These are phyloP conservation scores for Mycena venus DNA, from an alignment of 768 basidiomycete species.

Conservation along the genomic window DNA sequence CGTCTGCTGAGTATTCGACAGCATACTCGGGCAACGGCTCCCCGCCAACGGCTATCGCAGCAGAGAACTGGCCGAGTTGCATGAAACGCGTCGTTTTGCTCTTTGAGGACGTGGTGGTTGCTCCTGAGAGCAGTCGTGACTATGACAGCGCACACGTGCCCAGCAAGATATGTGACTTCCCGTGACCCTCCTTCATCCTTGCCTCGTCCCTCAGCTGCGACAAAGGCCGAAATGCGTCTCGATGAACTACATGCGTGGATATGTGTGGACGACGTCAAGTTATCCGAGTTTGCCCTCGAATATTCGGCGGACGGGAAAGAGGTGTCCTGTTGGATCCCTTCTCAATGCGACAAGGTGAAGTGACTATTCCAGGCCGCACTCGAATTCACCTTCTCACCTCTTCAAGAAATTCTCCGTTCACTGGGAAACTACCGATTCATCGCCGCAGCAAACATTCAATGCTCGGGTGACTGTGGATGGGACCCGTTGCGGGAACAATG, in stretches of 20 bases:
- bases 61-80: conserved; percentile 25
- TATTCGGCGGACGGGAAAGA: conserved; percentile 15
- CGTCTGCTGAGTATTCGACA: conserved; percentile 17
- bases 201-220: too few species aligned
- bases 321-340: conserved; percentile 21
- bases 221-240: conserved; percentile 1
- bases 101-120: too few species aligned
- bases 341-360: conserved; percentile 11
- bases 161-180: too few species aligned
- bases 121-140: too few species aligned
- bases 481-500: background rate
- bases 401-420: background rate
- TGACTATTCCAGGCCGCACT: too few species aligned
- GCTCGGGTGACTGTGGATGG: background rate
- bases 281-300: background rate
- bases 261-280: conserved; percentile 8
- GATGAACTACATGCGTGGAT: background rate
- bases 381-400: background rate
- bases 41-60: conserved; percentile 9
- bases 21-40: conserved; percentile 11
- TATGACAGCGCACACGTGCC: too few species aligned
- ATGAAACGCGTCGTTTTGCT: conserved; percentile 15
- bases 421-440: background rate
- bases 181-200: too few species aligned
- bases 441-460: background rate